Evolutionary conservation across 2,329 filamentous ascomycete species (phyloP).

Genomic region (Daldinia sp.): DNA sequence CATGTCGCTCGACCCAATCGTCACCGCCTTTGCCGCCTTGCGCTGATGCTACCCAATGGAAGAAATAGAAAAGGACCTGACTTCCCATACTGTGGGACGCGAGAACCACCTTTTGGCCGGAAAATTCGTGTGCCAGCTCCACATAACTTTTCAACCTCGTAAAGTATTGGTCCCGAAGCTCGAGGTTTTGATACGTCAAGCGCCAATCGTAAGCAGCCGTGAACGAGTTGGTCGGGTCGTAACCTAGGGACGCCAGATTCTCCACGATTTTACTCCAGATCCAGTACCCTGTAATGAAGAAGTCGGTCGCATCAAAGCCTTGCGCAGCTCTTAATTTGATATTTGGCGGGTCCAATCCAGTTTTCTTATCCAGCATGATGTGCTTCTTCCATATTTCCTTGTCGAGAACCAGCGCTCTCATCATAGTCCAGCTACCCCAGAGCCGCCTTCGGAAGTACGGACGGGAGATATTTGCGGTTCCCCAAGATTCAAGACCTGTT

Average conservation of each 20-base stretch:
- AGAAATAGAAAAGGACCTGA: constrained; percentile 88
- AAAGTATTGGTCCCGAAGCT: constrained; percentile 92
- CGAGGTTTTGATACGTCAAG: constrained; percentile 87
- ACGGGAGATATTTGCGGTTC: constrained; percentile 82
- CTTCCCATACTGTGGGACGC: constrained; percentile 98
- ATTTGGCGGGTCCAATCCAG: constrained; percentile 87
- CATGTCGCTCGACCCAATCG: constrained; percentile 86
- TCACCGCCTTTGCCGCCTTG: constrained; percentile 82
- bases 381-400: constrained; percentile 95
- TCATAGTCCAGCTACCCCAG: constrained; percentile 99
- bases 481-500: constrained; percentile 96
- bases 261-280: constrained; percentile 99
- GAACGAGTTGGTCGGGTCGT: constrained; percentile 82
- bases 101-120: constrained; percentile 81
- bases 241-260: constrained; percentile 93
- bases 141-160: constrained; percentile 89
- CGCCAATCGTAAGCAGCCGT: constrained; percentile 89
- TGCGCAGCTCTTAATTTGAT: constrained; percentile 93
- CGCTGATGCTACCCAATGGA: constrained; percentile 82
- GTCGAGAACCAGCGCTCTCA: constrained; percentile 90
- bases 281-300: constrained; percentile 93
- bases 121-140: constrained; percentile 78
- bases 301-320: constrained; percentile 97
- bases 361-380: constrained; percentile 93
- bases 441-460: constrained; percentile 93